These are phyloP conservation scores for Tripterygium wilfordii DNA, from an alignment of 177 flowering plant species.

Conservation along the genomic window DNA sequence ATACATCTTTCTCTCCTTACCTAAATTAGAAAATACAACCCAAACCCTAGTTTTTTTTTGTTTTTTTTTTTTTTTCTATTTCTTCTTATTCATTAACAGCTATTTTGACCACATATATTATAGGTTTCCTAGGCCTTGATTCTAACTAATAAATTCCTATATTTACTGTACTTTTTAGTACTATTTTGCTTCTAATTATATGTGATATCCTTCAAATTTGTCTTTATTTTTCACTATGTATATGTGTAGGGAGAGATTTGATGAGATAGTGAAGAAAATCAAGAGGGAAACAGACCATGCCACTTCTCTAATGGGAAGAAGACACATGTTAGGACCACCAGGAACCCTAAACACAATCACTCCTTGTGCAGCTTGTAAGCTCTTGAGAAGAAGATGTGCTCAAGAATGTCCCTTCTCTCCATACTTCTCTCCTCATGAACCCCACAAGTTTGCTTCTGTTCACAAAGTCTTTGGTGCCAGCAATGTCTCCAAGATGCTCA, in stretches of 20 bases:
- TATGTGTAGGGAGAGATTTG: constrained; percentile 51
- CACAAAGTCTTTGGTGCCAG: constrained; percentile 91
- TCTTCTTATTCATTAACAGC: too few relatives aligned
- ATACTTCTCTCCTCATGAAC: constrained; percentile 85
- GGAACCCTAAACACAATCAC: constrained; percentile 64
- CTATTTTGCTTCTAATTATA: too few relatives aligned
- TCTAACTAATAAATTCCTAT: too few relatives aligned
- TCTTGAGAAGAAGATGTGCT: constrained; percentile 62
- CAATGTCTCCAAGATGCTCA: constrained; percentile 82
- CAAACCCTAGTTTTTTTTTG: too few relatives aligned
- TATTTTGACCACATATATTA: too few relatives aligned
- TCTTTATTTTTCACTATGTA: too few relatives aligned
- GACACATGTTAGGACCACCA: constrained; percentile 53
- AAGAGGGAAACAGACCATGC: constrained; percentile 53
- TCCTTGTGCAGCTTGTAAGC: constrained; percentile 89
- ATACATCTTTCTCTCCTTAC: constrained; percentile 4
- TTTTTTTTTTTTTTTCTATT: too few relatives aligned
- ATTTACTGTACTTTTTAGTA: too few relatives aligned
- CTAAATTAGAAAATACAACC: too few relatives aligned
- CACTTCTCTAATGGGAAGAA: constrained; percentile 47
- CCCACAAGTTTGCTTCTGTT: constrained; percentile 80
- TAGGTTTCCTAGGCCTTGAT: too few relatives aligned
- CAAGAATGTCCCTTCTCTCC: constrained; percentile 88
- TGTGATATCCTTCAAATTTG: too few relatives aligned
- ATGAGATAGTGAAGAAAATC: constrained; percentile 71